phyloP scores from a whole-genome alignment of 1,284 basidiomycete genomes.

The Anthracocystis panici-leucophaei region DNA sequence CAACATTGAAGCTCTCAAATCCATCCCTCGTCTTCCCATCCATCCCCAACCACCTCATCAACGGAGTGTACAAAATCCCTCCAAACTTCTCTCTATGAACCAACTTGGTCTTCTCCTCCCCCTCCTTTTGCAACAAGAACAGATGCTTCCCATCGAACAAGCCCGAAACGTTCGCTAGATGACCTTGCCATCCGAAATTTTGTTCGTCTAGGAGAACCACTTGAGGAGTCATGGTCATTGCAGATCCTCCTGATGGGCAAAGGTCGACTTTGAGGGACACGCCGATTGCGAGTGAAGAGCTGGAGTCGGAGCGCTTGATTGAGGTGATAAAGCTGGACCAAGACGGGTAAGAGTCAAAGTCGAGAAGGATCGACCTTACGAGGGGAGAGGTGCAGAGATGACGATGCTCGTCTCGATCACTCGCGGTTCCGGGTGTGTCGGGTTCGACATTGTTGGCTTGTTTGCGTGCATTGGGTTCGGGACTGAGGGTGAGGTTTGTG shows the following conservation, averaged over 20 bases:
- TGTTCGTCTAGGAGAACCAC: slow-evolving; percentile 13
- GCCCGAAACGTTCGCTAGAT: slow-evolving; percentile 13
- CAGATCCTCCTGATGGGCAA: slow-evolving; percentile 12
- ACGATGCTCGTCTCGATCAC: slow-evolving; percentile 16
- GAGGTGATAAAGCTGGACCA: slow-evolving; percentile 18
- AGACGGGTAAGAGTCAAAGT: slow-evolving; percentile 19
- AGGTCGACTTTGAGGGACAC: slow-evolving; percentile 3
- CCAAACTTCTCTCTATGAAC: slow-evolving; percentile 27
- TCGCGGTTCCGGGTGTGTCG: slow-evolving; percentile 5
- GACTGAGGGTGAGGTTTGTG: neutral
- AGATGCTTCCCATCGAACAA: slow-evolving; percentile 29
- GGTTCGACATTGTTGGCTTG: slow-evolving; percentile 19
- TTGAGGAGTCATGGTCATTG: slow-evolving; percentile 10
- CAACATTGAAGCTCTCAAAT: slow-evolving; percentile 15
- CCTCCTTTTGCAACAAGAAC: slow-evolving; percentile 13
- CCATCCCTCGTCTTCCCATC: slow-evolving; percentile 10
- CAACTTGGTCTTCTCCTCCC: slow-evolving; percentile 2
- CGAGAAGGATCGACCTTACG: slow-evolving; percentile 15
- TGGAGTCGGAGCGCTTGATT: neutral
- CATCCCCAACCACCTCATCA: slow-evolving; percentile 27
- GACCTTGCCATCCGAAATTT: slow-evolving; percentile 25
- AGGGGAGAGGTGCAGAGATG: slow-evolving; percentile 12
- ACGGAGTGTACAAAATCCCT: slow-evolving; percentile 17
- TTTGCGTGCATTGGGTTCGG: no score
- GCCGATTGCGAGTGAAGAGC: neutral